Evolutionary conservation across 441 rosid genomes (phyloP).

Genomic region (Theobroma grandiflorum): DNA sequence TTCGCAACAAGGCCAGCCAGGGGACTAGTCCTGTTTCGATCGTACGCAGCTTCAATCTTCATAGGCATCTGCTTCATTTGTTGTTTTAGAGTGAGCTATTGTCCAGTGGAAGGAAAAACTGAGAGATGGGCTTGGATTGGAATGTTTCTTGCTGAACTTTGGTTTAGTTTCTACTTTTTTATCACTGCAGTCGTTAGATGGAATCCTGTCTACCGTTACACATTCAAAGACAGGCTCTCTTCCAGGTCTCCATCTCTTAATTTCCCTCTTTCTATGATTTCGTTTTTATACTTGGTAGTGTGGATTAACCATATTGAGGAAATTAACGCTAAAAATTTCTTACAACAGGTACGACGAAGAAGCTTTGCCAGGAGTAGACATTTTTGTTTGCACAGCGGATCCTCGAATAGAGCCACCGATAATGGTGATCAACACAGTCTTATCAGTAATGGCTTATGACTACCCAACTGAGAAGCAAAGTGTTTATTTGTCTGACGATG

Average conservation of each 20-base stretch:
- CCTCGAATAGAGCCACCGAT: slow-evolving; percentile 73
- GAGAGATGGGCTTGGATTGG: slow-evolving; percentile 27
- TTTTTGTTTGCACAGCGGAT: slow-evolving; percentile 84
- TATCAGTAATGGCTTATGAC: slow-evolving; percentile 68
- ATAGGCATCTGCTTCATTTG: slow-evolving; percentile 21
- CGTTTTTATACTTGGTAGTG: not conserved
- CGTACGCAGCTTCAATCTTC: slow-evolving; percentile 12
- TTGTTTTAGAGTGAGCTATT: not conserved
- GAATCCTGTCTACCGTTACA: slow-evolving; percentile 31
- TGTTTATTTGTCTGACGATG: slow-evolving; percentile 81
- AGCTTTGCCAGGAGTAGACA: slow-evolving; percentile 59
- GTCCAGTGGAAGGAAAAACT: slow-evolving; percentile 4
- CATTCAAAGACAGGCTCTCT: slow-evolving; percentile 42
- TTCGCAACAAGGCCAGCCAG: slow-evolving; percentile 9
- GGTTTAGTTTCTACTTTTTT: slow-evolving; percentile 32
- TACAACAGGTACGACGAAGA: slow-evolving; percentile 43
- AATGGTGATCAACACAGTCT: slow-evolving; percentile 70
- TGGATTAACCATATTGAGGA: not conserved
- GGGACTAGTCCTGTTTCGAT: not conserved
- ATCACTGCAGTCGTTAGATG: slow-evolving; percentile 36
- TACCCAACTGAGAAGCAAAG: slow-evolving; percentile 70
- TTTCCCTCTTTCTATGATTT: not conserved
- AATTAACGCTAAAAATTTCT: not conserved
- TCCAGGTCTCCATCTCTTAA: slow-evolving; percentile 24
- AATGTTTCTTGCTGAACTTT: slow-evolving; percentile 26